Conservation (phyloP, 2,329 filamentous ascomycete genomes). For the Phialemoniopsis sp. region DNA sequence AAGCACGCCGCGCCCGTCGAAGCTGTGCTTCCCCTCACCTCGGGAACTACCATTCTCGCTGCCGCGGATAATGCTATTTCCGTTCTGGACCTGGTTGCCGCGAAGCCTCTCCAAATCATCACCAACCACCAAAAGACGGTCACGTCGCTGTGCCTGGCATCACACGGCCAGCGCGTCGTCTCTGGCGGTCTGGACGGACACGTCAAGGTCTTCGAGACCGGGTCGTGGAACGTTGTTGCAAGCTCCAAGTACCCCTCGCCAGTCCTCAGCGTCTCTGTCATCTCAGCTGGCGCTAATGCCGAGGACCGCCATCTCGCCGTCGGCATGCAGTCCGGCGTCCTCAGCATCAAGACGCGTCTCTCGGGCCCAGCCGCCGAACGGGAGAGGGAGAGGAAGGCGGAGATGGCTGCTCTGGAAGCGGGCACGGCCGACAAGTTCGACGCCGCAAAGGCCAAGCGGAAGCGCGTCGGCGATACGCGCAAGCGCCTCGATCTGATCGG, state of each 20-base stretch:
- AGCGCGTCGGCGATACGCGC: constrained; percentile 43
- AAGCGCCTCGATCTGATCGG: constrained; percentile 73
- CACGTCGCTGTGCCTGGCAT: constrained; percentile 78
- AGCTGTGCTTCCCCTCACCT: constrained; percentile 79
- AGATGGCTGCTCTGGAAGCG: constrained; percentile 66
- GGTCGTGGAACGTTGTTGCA: constrained; percentile 92
- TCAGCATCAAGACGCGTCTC: constrained; percentile 41
- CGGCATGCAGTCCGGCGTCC: constrained; percentile 89
- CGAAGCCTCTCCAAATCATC: constrained; percentile 79
- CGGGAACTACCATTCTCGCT: constrained; percentile 81
- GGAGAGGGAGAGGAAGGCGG: constrained; percentile 72
- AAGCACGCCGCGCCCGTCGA: constrained; percentile 91
- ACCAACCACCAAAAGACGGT: constrained; percentile 98
- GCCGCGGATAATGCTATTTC: constrained; percentile 83
- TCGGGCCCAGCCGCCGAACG: constrained; percentile 77
- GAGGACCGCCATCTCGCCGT: constrained; percentile 93
- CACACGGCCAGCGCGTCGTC: constrained; percentile 74
- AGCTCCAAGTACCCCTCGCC: constrained; percentile 91
- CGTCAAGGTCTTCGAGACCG: constrained; percentile 94
- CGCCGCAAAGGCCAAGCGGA: constrained; percentile 64
- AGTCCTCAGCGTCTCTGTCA: constrained; percentile 77
- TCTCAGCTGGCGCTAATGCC: constrained; percentile 60
- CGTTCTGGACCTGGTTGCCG: constrained; percentile 88
- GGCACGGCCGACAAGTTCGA: constrained; percentile 78
- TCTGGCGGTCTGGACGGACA: constrained; percentile 91